Evolutionary conservation across 768 basidiomycete genomes (phyloP), one percentile per base, ranked within the genome.

Genomic region (Scleroderma citrinum): DNA sequence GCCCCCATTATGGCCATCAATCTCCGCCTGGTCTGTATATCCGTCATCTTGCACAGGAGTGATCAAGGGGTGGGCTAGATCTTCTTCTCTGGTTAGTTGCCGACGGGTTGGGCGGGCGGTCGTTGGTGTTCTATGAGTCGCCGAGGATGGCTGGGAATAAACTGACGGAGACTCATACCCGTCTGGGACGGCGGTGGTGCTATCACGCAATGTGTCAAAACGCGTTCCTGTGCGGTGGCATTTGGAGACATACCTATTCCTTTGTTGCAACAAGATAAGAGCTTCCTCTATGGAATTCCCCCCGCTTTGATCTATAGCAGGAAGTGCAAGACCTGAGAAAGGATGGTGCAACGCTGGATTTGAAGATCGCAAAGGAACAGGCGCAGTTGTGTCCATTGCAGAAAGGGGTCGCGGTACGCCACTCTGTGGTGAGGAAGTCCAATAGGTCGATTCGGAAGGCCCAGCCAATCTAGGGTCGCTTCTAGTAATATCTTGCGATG

Each of bases 71-170:
- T 46, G 43, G 7, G 48, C 37, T 23, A 46, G 53, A 5, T 31
- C 12, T 24, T 24, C 44, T 3, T n/a, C 40, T 23, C 23, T 21
- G 52, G 44, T 30, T 26, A 14, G 23, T 16, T 26, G 19, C 10
- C 23, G 49, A 11, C 21, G 36, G 12, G 20, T 21, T 19, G 31
- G 23, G 16, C 24, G 38, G 31, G n/a, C 43, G 14, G 43, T 17
- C 7, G 52, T 23, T 29, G 20, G 23, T 11, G 31, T 12, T 11
- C 20, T 44, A 19, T 44, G 47, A 35, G 35, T 44, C 16, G 43
- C 43, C 17, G 44, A 29, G 8, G 53, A 51, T 5, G 41, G 29
- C 19, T 54, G 53, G 12, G 49, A 51, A 42, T 54, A 54, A 8
- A 47, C 3, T 13, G 53, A 54, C 5, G 29, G 21, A 6, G 52